Percentiles rank a stretch among this genome's conserved stretches.
Evolutionary conservation across 1,284 basidiomycete genomes (phyloP).

Genomic region (Ceratobasidium sp.): DNA sequence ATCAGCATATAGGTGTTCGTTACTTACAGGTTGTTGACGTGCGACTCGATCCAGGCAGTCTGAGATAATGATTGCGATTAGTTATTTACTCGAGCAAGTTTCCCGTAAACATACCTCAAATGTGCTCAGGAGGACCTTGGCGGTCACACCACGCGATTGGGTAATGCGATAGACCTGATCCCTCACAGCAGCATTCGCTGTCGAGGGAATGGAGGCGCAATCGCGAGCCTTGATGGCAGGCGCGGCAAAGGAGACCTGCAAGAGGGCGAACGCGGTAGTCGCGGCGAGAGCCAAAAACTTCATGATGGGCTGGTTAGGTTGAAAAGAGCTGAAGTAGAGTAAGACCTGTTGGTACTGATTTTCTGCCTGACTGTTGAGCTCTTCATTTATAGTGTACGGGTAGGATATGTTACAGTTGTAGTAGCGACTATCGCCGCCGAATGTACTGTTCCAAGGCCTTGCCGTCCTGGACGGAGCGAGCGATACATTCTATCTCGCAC

Average conservation of each 20-base stretch:
- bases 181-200: constrained; percentile 11
- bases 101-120: constrained; percentile 10
- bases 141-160: constrained; percentile 27
- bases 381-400: constrained; percentile 8
- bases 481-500: neutral
- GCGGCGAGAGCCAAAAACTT: constrained; percentile 11
- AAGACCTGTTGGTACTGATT: neutral
- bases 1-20: neutral
- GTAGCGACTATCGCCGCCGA: neutral
- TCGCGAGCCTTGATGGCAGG: constrained; percentile 28
- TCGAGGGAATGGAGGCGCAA: constrained; percentile 23
- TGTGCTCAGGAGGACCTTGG: constrained; percentile 21
- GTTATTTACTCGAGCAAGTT: neutral
- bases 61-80: neutral
- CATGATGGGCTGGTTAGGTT: neutral
- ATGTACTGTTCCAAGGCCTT: neutral
- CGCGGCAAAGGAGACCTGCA: constrained; percentile 13
- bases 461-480: neutral
- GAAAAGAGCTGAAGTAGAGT: neutral
- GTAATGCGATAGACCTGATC: constrained; percentile 33
- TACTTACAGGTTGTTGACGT: constrained; percentile 31
- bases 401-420: neutral
- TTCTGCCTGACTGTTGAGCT: neutral
- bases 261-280: constrained; percentile 7
- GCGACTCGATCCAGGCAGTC: constrained; percentile 33